These are phyloP conservation scores for Podospora fimiseda DNA, from an alignment of 495 filamentous ascomycete genomes.

Conservation along the genomic window DNA sequence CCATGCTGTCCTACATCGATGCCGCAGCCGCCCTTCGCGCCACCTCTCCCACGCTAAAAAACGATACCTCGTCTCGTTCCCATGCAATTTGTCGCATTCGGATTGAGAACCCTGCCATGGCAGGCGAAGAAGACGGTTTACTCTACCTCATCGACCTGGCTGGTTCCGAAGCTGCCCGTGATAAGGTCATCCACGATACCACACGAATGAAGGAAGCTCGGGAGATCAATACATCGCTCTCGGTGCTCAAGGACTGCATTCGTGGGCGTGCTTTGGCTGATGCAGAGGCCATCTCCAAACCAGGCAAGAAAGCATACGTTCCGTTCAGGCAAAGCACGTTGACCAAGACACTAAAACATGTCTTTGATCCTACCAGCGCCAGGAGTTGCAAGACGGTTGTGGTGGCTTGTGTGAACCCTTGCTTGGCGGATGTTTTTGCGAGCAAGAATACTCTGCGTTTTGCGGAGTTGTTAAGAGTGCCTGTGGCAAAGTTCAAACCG, in stretches of 20 bases:
- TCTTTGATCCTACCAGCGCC: conserved; percentile 20
- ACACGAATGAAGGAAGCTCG: conserved; percentile 36
- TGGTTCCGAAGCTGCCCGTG: conserved; percentile 35
- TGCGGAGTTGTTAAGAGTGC: conserved; percentile 19
- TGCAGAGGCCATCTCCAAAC: conserved; percentile 4
- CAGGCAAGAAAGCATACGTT: conserved; percentile 12
- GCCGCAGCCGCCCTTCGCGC: conserved; percentile 17
- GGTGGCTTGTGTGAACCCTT: conserved; percentile 24
- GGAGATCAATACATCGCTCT: conserved; percentile 43
- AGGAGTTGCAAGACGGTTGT: conserved; percentile 20
- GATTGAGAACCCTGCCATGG: conserved; percentile 26
- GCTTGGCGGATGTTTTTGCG: conserved; percentile 17
- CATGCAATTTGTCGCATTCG: conserved; percentile 44
- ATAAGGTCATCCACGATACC: conserved; percentile 24
- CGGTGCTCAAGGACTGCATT: conserved; percentile 39
- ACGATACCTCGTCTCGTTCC: conserved; percentile 41
- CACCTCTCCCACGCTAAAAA: conserved; percentile 30
- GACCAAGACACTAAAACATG: conserved; percentile 25
- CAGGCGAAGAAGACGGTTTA: conserved; percentile 27
- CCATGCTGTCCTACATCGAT: conserved; percentile 12
- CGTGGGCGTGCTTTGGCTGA: conserved; percentile 22
- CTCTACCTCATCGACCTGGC: conserved; percentile 44
- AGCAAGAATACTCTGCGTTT: conserved; percentile 24
- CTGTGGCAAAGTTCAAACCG: conserved; percentile 3
- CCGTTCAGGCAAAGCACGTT: conserved; percentile 23